Base-by-base conservation (phyloP, 495 filamentous ascomycete genomes). In the Gamarada debralockiae region DNA sequence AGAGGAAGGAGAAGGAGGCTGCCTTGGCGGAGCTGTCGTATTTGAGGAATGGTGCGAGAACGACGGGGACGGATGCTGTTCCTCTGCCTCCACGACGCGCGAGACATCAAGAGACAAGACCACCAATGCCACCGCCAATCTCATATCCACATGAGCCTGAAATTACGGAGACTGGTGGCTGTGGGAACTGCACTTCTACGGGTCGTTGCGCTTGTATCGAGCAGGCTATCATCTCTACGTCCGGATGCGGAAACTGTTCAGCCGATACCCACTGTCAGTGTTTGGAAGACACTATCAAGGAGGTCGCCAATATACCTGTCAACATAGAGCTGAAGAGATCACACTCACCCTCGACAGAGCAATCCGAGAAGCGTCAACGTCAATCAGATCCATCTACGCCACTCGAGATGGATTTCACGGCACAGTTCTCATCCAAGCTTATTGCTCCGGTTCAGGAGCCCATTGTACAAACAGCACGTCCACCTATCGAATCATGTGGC, bases 381-480 rank as follows among this genome's bases (percentile, higher is more conserved):
- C 48, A 56, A 18, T 59, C 55, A 12, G 48, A 67, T 10, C 70
- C 72, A 41, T 57, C 74, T 60, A 57, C 70, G 60, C 57, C 65
- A 52, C 54, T 84, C 65, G 86, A 89, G 62, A 25, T 23, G 23
- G 87, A 90, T 58, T 90, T 89, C 57, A 90, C 86, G 6, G 66
- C 79, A 34, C 74, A 82, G 34, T 89, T 86, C 59, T 70, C 79
- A 5, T 69, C 79, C 0, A 70, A 67, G 10, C 73, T 69, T 10
- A 43, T 54, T 9, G 13, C 14, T 13, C 12, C n/a, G n/a, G 9
- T 34, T 15, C 23, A 25, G 20, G 58, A 64, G 27, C 61, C 59
- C 8, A 57, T 69, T 7, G 56, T 66, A 23, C 24, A 41, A 20
- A 12, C 37, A 18, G 17, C 48, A 23, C 22, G 44, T 42, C 44